phyloP scores from a whole-genome alignment of 73 alveolate genomes.

The Halteria grandinella region DNA sequence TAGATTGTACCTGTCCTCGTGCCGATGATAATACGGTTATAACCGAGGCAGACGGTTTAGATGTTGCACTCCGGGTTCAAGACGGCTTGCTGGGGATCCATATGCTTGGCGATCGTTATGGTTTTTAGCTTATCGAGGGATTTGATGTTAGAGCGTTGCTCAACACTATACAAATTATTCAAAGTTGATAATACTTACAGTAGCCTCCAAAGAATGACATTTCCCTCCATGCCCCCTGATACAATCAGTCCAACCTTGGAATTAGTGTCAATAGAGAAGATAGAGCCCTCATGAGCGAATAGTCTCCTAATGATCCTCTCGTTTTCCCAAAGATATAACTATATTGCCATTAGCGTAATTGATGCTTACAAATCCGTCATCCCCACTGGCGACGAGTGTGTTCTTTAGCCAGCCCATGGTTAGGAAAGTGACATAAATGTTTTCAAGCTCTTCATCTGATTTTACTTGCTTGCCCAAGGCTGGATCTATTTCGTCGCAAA shows the following conservation, averaged over 20 bases:
- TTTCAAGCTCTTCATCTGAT: slow-evolving; percentile 62
- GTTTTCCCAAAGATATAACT: slow-evolving; percentile 80
- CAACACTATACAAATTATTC: background rate
- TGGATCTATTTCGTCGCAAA: slow-evolving; percentile 69
- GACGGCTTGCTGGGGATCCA: slow-evolving; percentile 59
- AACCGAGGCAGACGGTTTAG: slow-evolving; percentile 81
- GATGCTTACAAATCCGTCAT: slow-evolving; percentile 70
- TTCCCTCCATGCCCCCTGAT: slow-evolving; percentile 91
- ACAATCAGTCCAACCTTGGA: slow-evolving; percentile 74
- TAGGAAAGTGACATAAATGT: slow-evolving; percentile 67
- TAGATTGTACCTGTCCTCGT: slow-evolving; percentile 82
- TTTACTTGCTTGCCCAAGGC: slow-evolving; percentile 7
- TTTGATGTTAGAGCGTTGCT: slow-evolving; percentile 60
- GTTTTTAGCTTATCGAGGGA: slow-evolving; percentile 67
- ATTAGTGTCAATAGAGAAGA: slow-evolving; percentile 74
- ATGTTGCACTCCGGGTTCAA: slow-evolving; percentile 61
- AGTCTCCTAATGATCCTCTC: slow-evolving; percentile 75
- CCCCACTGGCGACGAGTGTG: slow-evolving; percentile 67
- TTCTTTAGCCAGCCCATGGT: slow-evolving; percentile 47
- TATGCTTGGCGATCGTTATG: slow-evolving; percentile 34
- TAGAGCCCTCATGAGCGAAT: slow-evolving; percentile 85
- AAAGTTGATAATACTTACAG: background rate
- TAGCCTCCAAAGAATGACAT: slow-evolving; percentile 78
- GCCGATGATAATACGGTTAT: slow-evolving; percentile 79
- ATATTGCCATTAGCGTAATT: background rate